These are phyloP conservation scores for Boletus fagicola DNA, from an alignment of 768 basidiomycete species.

Conservation along the genomic window DNA sequence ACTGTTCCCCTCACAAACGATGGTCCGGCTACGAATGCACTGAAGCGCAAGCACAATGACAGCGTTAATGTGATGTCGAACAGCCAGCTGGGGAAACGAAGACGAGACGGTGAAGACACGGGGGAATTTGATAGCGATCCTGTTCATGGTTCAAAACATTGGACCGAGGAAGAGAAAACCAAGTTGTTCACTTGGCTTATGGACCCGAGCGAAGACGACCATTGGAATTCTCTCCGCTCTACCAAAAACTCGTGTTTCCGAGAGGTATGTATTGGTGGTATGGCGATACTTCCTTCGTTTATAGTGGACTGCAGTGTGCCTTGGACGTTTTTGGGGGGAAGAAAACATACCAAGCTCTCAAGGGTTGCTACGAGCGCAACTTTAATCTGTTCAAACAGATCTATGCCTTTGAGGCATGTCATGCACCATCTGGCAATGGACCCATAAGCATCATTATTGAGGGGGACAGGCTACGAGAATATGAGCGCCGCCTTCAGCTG, in stretches of 20 bases:
- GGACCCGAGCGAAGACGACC: slow-evolving; percentile 66
- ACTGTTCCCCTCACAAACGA: slow-evolving; percentile 31
- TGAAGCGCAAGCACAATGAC: slow-evolving; percentile 52
- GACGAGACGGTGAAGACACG: slow-evolving; percentile 30
- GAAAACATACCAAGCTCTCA: slow-evolving; percentile 81
- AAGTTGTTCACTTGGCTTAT: slow-evolving; percentile 78
- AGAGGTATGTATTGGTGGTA: slow-evolving; percentile 46
- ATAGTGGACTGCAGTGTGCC: slow-evolving; percentile 52
- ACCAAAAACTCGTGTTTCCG: slow-evolving; percentile 82
- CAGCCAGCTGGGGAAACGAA: slow-evolving; percentile 30
- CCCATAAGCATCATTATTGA: slow-evolving; percentile 48
- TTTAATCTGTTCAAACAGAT: slow-evolving; percentile 85
- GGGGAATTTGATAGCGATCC: slow-evolving; percentile 34
- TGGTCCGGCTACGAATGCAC: slow-evolving; percentile 15
- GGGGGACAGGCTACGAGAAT: slow-evolving; percentile 64
- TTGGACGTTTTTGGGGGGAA: slow-evolving; percentile 67
- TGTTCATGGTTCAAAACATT: slow-evolving; percentile 72
- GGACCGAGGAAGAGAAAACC: slow-evolving; percentile 83
- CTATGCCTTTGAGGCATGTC: slow-evolving; percentile 63
- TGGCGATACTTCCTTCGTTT: neutral
- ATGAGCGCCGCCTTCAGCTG: slow-evolving; percentile 66
- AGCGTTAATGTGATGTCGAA: slow-evolving; percentile 15
- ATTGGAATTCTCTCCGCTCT: slow-evolving; percentile 74
- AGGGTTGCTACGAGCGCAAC: slow-evolving; percentile 83
- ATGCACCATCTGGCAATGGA: slow-evolving; percentile 31